These are phyloP conservation scores for Botrytis sinoallii DNA, from an alignment of 2,329 filamentous ascomycete genomes.

Conservation along the genomic window DNA sequence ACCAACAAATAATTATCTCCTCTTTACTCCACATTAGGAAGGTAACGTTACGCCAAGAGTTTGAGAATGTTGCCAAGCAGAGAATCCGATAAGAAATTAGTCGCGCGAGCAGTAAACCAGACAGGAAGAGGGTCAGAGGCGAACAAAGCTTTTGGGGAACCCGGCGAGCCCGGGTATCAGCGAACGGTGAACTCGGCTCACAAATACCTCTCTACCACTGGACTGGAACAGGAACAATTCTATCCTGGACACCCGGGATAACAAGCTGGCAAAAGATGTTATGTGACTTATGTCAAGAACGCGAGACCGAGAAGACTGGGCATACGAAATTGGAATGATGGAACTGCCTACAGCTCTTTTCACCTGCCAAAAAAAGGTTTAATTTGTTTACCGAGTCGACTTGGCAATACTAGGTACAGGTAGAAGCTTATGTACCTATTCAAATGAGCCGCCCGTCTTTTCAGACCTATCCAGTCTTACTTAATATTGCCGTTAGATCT, in stretches of 20 bases:
- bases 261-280: neutral
- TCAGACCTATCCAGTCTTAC: neutral
- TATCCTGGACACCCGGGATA: neutral
- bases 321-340: neutral
- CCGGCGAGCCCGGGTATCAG: neutral
- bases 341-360: neutral
- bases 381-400: neutral
- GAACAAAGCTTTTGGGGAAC: neutral
- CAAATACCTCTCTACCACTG: neutral
- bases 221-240: neutral
- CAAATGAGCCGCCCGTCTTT: neutral
- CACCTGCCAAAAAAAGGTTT: slow-evolving; percentile 4
- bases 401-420: neutral
- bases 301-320: neutral
- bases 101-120: neutral
- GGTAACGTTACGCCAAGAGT: slow-evolving; percentile 8
- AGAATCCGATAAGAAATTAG: slow-evolving; percentile 1
- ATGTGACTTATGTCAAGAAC: neutral
- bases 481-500: neutral
- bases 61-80: neutral
- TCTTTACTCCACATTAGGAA: slow-evolving; percentile 12
- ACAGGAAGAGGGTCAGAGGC: neutral
- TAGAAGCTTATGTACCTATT: neutral
- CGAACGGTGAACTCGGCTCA: slow-evolving; percentile 1
- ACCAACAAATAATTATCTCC: slow-evolving; percentile 6